Percentiles rank a stretch among this genome's conserved stretches.
phyloP scores from a whole-genome alignment of 352 stramenopile genomes.

The Phytophthora pluvialis region DNA sequence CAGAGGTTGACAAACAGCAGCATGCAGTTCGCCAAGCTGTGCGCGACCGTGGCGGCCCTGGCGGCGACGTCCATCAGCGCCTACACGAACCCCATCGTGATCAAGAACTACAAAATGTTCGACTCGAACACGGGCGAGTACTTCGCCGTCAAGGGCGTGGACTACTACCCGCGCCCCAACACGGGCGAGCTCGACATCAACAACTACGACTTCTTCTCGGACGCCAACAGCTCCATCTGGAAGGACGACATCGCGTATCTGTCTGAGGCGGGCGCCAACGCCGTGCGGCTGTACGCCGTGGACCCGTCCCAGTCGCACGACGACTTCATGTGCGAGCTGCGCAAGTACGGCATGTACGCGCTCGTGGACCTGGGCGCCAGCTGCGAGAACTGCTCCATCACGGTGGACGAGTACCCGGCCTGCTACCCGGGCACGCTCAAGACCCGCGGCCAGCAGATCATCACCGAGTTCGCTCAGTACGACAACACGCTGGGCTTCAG shows the following conservation, averaged over 20 bases:
- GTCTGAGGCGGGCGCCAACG: constrained; percentile 68
- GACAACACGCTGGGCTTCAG: constrained; percentile 86
- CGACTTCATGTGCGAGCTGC: constrained; percentile 87
- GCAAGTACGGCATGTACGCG: constrained; percentile 77
- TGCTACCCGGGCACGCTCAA: constrained; percentile 74
- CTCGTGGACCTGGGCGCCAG: constrained; percentile 67
- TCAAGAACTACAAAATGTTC: constrained; percentile 81
- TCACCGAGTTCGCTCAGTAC: constrained; percentile 84
- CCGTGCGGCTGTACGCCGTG: constrained; percentile 84
- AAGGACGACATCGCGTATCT: constrained; percentile 80
- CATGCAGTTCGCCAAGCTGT: constrained; percentile 31
- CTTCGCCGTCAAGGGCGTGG: constrained; percentile 76
- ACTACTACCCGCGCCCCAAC: constrained; percentile 90
- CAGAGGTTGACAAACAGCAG: neutral
- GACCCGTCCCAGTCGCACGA: constrained; percentile 87
- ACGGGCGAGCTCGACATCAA: constrained; percentile 65
- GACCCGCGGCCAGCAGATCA: constrained; percentile 77
- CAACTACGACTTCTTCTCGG: constrained; percentile 85
- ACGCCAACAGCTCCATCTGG: constrained; percentile 83
- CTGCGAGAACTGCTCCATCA: constrained; percentile 71
- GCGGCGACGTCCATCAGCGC: constrained; percentile 18
- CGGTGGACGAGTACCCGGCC: constrained; percentile 47
- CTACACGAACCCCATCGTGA: constrained; percentile 63
- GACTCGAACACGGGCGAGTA: constrained; percentile 73
- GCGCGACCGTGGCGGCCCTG: constrained; percentile 23